Conservation (phyloP, 2,329 filamentous ascomycete species). For the Pseudogymnoascus sp. region DNA sequence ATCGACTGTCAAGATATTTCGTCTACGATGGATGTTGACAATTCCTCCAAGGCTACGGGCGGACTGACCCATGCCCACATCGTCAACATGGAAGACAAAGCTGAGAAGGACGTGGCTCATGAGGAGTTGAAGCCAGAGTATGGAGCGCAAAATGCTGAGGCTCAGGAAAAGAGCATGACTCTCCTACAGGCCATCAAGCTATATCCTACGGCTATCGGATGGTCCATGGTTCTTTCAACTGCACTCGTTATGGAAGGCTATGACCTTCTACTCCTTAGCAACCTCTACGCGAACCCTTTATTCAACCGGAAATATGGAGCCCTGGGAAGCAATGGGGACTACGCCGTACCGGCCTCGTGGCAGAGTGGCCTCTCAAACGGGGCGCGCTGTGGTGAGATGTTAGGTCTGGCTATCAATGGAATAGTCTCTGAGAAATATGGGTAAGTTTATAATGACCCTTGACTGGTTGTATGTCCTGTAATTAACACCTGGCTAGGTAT, state of each 20-base stretch:
- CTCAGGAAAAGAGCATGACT: constrained; percentile 43
- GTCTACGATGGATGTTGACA: background rate
- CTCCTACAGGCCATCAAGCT: constrained; percentile 39
- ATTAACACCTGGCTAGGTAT: constrained; percentile 29
- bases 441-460: constrained; percentile 32
- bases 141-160: constrained; percentile 13
- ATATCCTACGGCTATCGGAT: constrained; percentile 40
- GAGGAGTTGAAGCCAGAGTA: background rate
- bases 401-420: constrained; percentile 35
- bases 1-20: background rate
- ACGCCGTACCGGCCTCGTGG: constrained; percentile 35
- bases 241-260: constrained; percentile 34
- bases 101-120: background rate
- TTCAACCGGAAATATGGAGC: constrained; percentile 25
- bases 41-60: background rate
- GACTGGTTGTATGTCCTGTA: constrained; percentile 38
- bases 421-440: constrained; percentile 39
- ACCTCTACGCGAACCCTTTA: constrained; percentile 27
- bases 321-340: constrained; percentile 22
- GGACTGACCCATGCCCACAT: background rate
- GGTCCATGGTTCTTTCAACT: constrained; percentile 29
- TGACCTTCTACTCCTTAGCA: constrained; percentile 28
- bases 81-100: background rate
- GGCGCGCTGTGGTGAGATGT: constrained; percentile 33
- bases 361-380: constrained; percentile 35